These are phyloP conservation scores for peach (Prunus persica) DNA, from an alignment of 306 rosid genomes.

Conservation along the genomic window DNA sequence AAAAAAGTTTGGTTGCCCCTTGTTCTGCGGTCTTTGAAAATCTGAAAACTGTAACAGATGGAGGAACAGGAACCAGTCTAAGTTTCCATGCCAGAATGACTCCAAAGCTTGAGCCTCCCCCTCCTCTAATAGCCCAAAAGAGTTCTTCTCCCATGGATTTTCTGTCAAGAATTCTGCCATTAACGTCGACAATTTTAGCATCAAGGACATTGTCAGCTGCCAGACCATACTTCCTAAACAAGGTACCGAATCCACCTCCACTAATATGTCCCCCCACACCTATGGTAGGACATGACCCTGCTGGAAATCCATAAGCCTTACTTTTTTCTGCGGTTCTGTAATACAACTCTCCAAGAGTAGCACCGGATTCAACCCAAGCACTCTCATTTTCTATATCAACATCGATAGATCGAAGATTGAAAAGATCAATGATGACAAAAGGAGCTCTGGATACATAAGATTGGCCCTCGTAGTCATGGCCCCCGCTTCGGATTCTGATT, in stretches of 20 bases:
- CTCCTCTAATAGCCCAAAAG: conserved; percentile 53
- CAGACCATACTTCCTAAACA: conserved; percentile 52
- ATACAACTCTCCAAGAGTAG: not conserved
- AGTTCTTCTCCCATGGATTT: conserved; percentile 62
- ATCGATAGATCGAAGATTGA: not conserved
- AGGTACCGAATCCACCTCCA: not conserved
- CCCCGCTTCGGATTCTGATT: not conserved
- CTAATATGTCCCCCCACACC: conserved; percentile 4
- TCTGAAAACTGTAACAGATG: conserved; percentile 46
- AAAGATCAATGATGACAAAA: not conserved
- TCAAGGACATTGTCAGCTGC: conserved; percentile 63
- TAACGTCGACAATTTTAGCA: conserved; percentile 44
- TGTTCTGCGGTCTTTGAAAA: conserved; percentile 42
- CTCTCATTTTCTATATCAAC: not conserved
- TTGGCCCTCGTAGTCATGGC: conserved; percentile 30
- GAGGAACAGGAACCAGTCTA: conserved; percentile 53
- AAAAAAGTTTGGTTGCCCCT: conserved; percentile 40
- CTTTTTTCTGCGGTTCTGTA: not conserved
- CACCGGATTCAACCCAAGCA: not conserved
- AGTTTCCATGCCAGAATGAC: conserved; percentile 59
- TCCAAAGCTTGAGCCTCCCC: conserved; percentile 68
- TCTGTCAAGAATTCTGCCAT: conserved; percentile 46
- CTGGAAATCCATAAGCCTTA: not conserved
- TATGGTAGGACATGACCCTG: not conserved
- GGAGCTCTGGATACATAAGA: not conserved